These are phyloP conservation scores for Gnomoniopsis smithogilvyi DNA, from an alignment of 2,329 filamentous ascomycete genomes.

Conservation along the genomic window DNA sequence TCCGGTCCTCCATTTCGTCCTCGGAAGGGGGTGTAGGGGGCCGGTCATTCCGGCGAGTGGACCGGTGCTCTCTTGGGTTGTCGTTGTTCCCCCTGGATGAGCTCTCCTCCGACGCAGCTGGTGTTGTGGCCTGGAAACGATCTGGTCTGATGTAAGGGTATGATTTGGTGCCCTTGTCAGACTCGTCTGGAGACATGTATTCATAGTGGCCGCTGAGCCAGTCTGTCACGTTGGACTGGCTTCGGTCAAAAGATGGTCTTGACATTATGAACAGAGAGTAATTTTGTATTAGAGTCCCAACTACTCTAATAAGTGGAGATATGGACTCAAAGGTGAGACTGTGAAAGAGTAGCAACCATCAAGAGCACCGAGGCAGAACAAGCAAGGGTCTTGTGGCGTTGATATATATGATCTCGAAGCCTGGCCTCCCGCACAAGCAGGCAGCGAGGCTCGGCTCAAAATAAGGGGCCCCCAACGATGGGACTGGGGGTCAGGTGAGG, in stretches of 20 bases:
- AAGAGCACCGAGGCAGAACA: not conserved
- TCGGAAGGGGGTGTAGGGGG: constrained; percentile 13
- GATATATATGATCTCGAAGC: not conserved
- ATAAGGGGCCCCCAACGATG: not conserved
- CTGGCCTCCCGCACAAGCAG: not conserved
- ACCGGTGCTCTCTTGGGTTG: not conserved
- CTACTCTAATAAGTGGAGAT: constrained; percentile 1
- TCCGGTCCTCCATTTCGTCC: not conserved
- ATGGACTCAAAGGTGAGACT: not conserved
- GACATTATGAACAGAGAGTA: constrained; percentile 11
- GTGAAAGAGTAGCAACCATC: not conserved
- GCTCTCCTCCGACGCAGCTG: constrained; percentile 1
- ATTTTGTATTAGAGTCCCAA: not conserved
- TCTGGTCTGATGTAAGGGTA: constrained; percentile 7
- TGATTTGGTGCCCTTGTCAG: not conserved
- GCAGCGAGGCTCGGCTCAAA: not conserved
- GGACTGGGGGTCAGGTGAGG: not conserved
- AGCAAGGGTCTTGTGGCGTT: not conserved
- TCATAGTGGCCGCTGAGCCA: constrained; percentile 18
- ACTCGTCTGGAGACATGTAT: constrained; percentile 13
- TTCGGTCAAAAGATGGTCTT: not conserved
- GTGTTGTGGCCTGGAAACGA: not conserved
- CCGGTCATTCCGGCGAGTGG: not conserved
- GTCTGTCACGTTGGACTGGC: constrained; percentile 11
- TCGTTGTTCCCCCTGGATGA: not conserved